Conservation (phyloP, 495 filamentous ascomycete genomes). For the Trichoderma gamsii region DNA sequence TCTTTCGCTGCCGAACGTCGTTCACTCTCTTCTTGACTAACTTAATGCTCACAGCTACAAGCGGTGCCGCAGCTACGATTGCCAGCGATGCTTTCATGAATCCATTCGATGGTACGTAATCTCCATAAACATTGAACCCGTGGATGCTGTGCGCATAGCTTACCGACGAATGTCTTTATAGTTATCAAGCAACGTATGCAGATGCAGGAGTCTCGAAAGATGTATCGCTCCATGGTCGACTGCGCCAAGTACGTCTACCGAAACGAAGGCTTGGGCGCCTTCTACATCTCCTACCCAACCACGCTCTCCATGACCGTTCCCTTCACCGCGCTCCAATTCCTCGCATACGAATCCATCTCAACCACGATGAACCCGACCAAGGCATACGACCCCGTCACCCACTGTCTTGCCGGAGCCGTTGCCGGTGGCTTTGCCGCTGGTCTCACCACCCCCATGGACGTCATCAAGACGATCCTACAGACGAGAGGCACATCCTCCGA, state of each 20-base stretch:
- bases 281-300: slow-evolving; percentile 98
- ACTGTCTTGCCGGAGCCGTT: slow-evolving; percentile 84
- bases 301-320: slow-evolving; percentile 98
- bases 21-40: not conserved
- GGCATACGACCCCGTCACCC: slow-evolving; percentile 83
- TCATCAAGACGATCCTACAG: slow-evolving; percentile 95
- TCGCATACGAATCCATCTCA: slow-evolving; percentile 93
- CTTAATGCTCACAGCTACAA: slow-evolving; percentile 57
- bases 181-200: slow-evolving; percentile 99
- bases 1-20: not conserved
- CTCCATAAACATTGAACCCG: not conserved
- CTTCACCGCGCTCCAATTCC: slow-evolving; percentile 93
- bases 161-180: slow-evolving; percentile 33
- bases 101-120: slow-evolving; percentile 86
- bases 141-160: not conserved
- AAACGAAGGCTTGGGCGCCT: slow-evolving; percentile 81
- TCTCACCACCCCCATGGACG: slow-evolving; percentile 90
- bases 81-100: slow-evolving; percentile 99
- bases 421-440: slow-evolving; percentile 91
- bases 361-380: slow-evolving; percentile 82
- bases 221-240: slow-evolving; percentile 73
- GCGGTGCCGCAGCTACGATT: slow-evolving; percentile 90
- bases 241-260: slow-evolving; percentile 83
- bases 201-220: slow-evolving; percentile 79
- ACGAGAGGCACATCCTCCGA: slow-evolving; percentile 80